Base-by-base conservation (phyloP, 192 early-diverging fungal genomes). In the Lobulomyces angularis region DNA sequence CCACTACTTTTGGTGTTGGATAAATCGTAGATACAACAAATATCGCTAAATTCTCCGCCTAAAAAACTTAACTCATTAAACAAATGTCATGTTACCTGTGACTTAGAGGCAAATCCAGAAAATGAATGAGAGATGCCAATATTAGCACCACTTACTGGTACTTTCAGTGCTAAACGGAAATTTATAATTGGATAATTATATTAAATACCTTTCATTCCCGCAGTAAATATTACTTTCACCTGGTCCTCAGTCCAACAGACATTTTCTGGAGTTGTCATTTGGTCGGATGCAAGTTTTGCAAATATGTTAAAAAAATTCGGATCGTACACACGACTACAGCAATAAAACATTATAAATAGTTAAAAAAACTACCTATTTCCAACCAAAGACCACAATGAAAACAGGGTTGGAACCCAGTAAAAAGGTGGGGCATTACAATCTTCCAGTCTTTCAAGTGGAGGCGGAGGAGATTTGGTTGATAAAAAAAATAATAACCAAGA, bases 1-100 rank as follows among this genome's bases (percentile, higher is more conserved):
- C 46, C 34, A 71, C 67, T 32, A 59, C 43, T 12, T 20, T 12
- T 17, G 20, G 8, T 12, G 47, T 61, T 16, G 80, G 74, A 32
- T 62, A 74, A 19, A 86, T 71, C 2, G 88, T 86, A 56, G 77
- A 81, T 23, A 91, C 74, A 33, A 92, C 73, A 35, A 92, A 84
- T 27, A 57, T 56, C 1, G 84, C 83, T 48, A 92, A 79, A 4
- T 71, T 58, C 39, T 71, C 64, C n/a, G 67, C 56, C 40, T 64
- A n/a, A n/a, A n/a, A n/a, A n/a, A n/a, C n/a, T n/a, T n/a, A n/a
- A n/a, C n/a, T n/a, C n/a, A n/a, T n/a, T n/a, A n/a, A n/a, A n/a
- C n/a, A n/a, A n/a, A n/a, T n/a, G n/a, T n/a, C n/a, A n/a, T n/a
- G n/a, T n/a, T n/a, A n/a, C n/a, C n/a, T n/a, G n/a, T n/a, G n/a